These are phyloP conservation scores for Chaetomium sp. DNA, from an alignment of 2,329 filamentous ascomycete species.

Conservation along the genomic window DNA sequence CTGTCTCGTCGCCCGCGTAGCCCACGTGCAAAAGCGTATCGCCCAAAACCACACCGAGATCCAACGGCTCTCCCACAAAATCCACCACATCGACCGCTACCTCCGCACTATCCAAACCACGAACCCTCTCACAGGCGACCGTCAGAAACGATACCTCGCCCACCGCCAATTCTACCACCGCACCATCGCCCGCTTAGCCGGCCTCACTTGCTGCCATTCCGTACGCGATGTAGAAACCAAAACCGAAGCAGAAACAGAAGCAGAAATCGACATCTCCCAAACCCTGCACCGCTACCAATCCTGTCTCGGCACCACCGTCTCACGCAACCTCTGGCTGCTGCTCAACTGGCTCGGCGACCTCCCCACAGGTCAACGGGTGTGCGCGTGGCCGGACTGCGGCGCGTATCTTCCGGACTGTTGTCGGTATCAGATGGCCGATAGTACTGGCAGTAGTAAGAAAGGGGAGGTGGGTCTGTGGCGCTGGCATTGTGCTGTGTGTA, in stretches of 20 bases:
- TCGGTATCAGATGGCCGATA: not conserved
- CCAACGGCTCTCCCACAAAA: not conserved
- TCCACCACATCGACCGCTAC: not conserved
- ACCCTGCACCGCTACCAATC: slow-evolving; percentile 2
- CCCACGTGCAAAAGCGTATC: not conserved
- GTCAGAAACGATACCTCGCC: too few relatives aligned
- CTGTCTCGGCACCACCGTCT: slow-evolving; percentile 2
- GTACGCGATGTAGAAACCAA: too few relatives aligned
- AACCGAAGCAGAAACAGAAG: not conserved
- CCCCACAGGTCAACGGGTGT: not conserved
- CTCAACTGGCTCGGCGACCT: slow-evolving; percentile 2
- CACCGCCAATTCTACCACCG: too few relatives aligned
- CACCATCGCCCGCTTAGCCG: not conserved
- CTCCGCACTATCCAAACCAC: too few relatives aligned
- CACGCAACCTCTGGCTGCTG: slow-evolving; percentile 9
- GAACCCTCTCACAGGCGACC: not conserved
- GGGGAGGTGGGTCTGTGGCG: not conserved
- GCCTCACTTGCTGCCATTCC: slow-evolving; percentile 7
- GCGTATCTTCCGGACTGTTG: slow-evolving; percentile 11
- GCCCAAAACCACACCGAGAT: not conserved
- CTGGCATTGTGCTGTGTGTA: slow-evolving; percentile 8
- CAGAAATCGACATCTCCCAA: too few relatives aligned
- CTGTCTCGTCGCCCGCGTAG: not conserved
- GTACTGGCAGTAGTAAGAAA: too few relatives aligned
- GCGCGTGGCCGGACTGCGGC: slow-evolving; percentile 16